Evolutionary conservation across 1,284 basidiomycete genomes (phyloP), one percentile per base, ranked within the genome.

Genomic region (Pyrrhoderma noxium): DNA sequence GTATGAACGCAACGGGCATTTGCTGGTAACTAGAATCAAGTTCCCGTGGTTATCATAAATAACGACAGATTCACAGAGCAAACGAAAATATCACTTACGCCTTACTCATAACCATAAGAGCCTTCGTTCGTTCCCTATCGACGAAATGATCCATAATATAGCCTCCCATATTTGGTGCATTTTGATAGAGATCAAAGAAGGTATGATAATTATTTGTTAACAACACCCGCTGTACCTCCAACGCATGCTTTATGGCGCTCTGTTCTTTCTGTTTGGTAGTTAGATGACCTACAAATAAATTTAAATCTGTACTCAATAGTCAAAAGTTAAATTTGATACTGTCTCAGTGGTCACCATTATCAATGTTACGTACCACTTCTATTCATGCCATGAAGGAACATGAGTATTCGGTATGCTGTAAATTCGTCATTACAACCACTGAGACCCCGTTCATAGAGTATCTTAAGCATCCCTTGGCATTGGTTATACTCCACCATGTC

Each of bases 131-230:
- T 70, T 98, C 96, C 58, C 96, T 80, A 63, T 88, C 84, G 59
- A 97, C 87, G 66, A 99, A 97, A 67, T 98, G 93, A 68, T 99
- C 95, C 91, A 99, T 96, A 64, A 99, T 93, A 68, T 98, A 98
- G 52, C 83, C 93, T 47, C 93, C 92, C 96, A 99, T 98, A 65
- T 95, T 95, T 39, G 94, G 94, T 41, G 93, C 90, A 54, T 76
- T 75, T 58, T 80, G 62, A 69, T 92, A 99, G 46, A 94, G 73
- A 57, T 82, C 77, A 72, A 98, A 99, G 60, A 99, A 81, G 44
- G 81, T 77, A 69, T 91, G 87, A 69, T 98, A 99, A 68, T 99
- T 99, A 63, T 90, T 92, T 65, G 89, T 89, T 42, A 93, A 82
- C 54, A 94, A 69, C 22, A 93, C 88, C 35, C 88, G 82, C 63